Evolutionary conservation across 2,329 filamentous ascomycete genomes (phyloP).

Genomic region (Aspergillus sp.): DNA sequence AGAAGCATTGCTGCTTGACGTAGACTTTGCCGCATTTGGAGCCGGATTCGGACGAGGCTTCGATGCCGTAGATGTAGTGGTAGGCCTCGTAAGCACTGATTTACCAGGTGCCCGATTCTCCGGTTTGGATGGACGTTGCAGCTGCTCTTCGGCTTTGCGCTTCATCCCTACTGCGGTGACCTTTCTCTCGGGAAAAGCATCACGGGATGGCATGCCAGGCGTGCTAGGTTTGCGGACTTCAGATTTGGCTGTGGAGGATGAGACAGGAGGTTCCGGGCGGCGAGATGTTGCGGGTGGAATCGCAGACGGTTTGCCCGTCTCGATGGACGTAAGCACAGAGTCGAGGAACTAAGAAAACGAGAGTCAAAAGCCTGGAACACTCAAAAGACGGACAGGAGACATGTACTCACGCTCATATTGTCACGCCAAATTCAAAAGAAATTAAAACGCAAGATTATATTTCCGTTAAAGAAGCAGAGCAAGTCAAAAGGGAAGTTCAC

Average conservation of each 20-base stretch:
- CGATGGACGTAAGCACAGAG: conserved; percentile 46
- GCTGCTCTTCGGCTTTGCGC: conserved; percentile 38
- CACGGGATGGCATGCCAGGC: conserved; percentile 9
- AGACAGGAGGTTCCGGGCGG: conserved; percentile 16
- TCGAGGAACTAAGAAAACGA: conserved; percentile 39
- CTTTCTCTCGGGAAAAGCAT: conserved; percentile 11
- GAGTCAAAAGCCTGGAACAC: conserved; percentile 11
- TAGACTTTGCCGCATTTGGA: conserved; percentile 13
- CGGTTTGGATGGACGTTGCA: conserved; percentile 24
- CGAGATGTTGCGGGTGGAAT: conserved; percentile 18
- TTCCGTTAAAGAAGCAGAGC: conserved; percentile 2
- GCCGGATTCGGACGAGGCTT: conserved; percentile 14
- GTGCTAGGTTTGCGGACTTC: conserved; percentile 16
- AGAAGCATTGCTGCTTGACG: conserved; percentile 12
- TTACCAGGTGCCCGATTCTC: conserved; percentile 14
- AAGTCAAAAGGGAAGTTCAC: conserved; percentile 22
- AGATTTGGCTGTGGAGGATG: conserved; percentile 17
- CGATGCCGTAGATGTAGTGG: conserved; percentile 9
- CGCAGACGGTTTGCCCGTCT: conserved; percentile 33
- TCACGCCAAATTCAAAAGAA: not conserved
- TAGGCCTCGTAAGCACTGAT: conserved; percentile 11
- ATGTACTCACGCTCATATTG: conserved; percentile 34
- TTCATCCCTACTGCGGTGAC: conserved; percentile 25
- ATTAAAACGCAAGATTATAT: not conserved
- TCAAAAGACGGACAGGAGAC: not conserved